phyloP scores from a whole-genome alignment of 345 rosid genomes.

The Laguncularia racemosa region DNA sequence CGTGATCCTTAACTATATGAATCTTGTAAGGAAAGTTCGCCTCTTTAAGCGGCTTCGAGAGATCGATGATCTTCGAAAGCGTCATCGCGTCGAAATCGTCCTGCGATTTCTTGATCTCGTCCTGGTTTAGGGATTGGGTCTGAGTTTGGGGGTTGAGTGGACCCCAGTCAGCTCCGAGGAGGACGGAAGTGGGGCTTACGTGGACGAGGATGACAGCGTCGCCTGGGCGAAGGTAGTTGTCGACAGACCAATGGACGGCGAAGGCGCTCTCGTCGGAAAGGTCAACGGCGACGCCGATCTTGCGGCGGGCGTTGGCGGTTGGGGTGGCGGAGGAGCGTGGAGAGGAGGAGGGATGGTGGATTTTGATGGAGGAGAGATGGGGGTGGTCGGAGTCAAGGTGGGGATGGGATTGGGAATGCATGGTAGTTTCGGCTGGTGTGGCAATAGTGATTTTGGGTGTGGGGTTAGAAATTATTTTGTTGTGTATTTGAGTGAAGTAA shows the following conservation, averaged over 20 bases:
- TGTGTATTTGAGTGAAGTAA: too few species aligned
- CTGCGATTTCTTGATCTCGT: constrained; percentile 8
- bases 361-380: not conserved
- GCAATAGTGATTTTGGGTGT: too few species aligned
- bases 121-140: not conserved
- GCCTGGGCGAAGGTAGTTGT: constrained; percentile 4
- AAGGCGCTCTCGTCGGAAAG: constrained; percentile 1
- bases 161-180: constrained; percentile 5
- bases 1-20: constrained; percentile 40
- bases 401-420: too few species aligned
- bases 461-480: too few species aligned
- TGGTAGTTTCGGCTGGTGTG: too few species aligned
- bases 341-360: constrained; percentile 5
- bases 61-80: constrained; percentile 26
- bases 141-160: constrained; percentile 1
- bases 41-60: constrained; percentile 30
- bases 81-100: constrained; percentile 30
- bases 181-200: constrained; percentile 5
- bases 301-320: not conserved
- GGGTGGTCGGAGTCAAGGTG: too few species aligned
- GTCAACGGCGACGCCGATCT: constrained; percentile 1
- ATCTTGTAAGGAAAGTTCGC: constrained; percentile 34
- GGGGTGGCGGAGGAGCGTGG: constrained; percentile 1
- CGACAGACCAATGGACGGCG: constrained; percentile 4
- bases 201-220: constrained; percentile 6